Evolutionary conservation across 345 rosid species (phyloP).

Genomic region (Moricandia arvensis): DNA sequence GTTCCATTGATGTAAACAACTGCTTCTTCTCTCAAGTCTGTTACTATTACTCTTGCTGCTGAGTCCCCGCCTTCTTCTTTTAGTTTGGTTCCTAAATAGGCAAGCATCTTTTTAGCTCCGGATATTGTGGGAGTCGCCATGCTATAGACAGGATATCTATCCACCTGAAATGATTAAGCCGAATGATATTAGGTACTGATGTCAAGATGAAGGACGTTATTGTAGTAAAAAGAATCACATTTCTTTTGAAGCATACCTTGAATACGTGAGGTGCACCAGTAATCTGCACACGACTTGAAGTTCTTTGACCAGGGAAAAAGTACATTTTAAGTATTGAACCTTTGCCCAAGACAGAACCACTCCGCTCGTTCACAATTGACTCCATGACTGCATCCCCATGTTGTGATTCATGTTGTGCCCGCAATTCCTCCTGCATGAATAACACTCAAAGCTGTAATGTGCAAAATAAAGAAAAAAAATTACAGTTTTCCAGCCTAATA

Average conservation of each 20-base stretch:
- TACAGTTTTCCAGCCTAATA: not conserved
- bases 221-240: not conserved
- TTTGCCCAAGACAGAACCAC: constrained; percentile 87
- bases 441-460: constrained; percentile 16
- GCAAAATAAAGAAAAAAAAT: not conserved
- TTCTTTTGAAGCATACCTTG: constrained; percentile 50
- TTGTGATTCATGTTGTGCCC: constrained; percentile 77
- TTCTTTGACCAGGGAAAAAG: constrained; percentile 91
- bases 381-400: constrained; percentile 99
- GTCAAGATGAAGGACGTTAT: not conserved
- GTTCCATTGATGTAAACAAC: constrained; percentile 90
- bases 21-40: constrained; percentile 93
- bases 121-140: constrained; percentile 94
- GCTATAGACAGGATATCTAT: constrained; percentile 88
- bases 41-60: constrained; percentile 62
- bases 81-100: constrained; percentile 69
- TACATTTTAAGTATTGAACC: constrained; percentile 90
- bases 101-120: constrained; percentile 86
- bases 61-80: constrained; percentile 49
- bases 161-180: constrained; percentile 51
- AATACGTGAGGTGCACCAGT: constrained; percentile 89
- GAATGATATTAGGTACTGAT: not conserved
- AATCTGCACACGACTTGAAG: constrained; percentile 80
- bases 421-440: constrained; percentile 67
- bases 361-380: constrained; percentile 76